These are phyloP conservation scores for Pascua guehoae DNA, from an alignment of 1,284 basidiomycete genomes.

Conservation along the genomic window DNA sequence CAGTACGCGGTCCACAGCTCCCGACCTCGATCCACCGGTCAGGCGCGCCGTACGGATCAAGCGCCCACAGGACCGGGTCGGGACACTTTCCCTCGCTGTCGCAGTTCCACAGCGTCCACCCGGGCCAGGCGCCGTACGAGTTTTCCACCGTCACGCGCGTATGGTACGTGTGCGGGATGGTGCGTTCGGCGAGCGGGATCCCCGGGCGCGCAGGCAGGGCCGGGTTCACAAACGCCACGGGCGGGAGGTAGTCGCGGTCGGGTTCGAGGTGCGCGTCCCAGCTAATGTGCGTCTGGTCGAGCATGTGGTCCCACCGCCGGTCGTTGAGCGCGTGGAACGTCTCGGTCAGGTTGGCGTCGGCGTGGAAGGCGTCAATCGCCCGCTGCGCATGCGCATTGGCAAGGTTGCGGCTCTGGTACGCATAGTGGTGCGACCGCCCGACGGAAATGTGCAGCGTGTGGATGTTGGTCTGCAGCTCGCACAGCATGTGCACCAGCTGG, in stretches of 20 bases:
- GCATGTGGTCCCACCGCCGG: constrained; percentile 56
- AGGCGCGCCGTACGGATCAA: no score
- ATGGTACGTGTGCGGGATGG: constrained; percentile 44
- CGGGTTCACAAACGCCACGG: constrained; percentile 26
- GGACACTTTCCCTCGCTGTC: no score
- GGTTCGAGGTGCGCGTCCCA: constrained; percentile 64
- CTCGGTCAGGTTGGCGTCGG: constrained; percentile 34
- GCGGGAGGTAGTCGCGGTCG: constrained; percentile 54
- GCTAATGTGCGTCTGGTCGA: constrained; percentile 57
- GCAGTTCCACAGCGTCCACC: constrained; percentile 1
- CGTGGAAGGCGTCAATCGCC: constrained; percentile 51
- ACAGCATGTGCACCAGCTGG: no score
- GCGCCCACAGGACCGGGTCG: no score
- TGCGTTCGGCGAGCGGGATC: constrained; percentile 52
- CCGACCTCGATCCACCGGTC: constrained; percentile 19
- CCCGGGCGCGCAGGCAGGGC: constrained; percentile 16
- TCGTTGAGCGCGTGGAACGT: constrained; percentile 61
- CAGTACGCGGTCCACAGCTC: constrained; percentile 37
- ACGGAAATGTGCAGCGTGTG: no score
- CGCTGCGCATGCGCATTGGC: constrained; percentile 60
- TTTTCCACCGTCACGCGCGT: constrained; percentile 64
- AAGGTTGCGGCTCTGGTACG: constrained; percentile 62
- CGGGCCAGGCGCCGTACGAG: constrained; percentile 50
- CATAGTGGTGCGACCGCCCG: constrained; percentile 59
- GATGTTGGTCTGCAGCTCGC: no score